These are phyloP conservation scores for Cryptosporidium xiaoi DNA, from an alignment of 169 alveolate species.

Conservation along the genomic window DNA sequence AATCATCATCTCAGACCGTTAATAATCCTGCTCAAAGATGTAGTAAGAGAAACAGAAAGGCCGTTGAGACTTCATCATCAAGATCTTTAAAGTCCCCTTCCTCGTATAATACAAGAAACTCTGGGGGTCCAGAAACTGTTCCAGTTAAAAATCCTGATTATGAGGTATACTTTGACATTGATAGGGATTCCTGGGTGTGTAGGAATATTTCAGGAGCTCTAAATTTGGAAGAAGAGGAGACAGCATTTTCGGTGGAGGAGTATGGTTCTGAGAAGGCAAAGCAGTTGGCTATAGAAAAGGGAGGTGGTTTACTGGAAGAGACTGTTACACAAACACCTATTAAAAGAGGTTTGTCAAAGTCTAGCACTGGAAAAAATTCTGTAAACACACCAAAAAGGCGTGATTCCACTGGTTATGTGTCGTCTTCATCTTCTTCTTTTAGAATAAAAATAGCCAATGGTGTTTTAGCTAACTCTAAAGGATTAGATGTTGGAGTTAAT, in stretches of 20 bases:
- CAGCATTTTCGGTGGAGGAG: conserved; percentile 39
- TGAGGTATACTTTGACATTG: conserved; percentile 51
- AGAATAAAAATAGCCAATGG: conserved; percentile 50
- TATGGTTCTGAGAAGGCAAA: conserved; percentile 52
- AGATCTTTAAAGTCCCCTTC: conserved; percentile 40
- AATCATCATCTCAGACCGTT: neutral
- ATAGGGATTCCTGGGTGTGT: conserved; percentile 64
- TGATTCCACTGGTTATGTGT: neutral
- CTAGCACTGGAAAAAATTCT: conserved; percentile 1
- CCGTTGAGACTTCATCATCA: conserved; percentile 1
- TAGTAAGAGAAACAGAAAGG: conserved; percentile 41
- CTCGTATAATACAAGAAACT: conserved; percentile 49
- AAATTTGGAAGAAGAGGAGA: conserved; percentile 20
- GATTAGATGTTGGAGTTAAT: conserved; percentile 1
- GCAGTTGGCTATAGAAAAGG: conserved; percentile 60
- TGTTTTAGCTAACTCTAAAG: neutral
- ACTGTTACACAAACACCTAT: conserved; percentile 34
- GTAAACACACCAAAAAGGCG: conserved; percentile 27
- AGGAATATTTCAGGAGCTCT: conserved; percentile 9
- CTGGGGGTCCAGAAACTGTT: neutral
- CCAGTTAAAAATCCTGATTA: conserved; percentile 24
- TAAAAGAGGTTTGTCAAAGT: conserved; percentile 6
- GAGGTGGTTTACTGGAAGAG: conserved; percentile 50
- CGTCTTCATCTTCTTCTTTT: conserved; percentile 37
- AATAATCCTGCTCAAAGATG: neutral